Evolutionary conservation across 495 filamentous ascomycete species (phyloP), one percentile per base, ranked within the genome.

Genomic region (Tuber brumale): DNA sequence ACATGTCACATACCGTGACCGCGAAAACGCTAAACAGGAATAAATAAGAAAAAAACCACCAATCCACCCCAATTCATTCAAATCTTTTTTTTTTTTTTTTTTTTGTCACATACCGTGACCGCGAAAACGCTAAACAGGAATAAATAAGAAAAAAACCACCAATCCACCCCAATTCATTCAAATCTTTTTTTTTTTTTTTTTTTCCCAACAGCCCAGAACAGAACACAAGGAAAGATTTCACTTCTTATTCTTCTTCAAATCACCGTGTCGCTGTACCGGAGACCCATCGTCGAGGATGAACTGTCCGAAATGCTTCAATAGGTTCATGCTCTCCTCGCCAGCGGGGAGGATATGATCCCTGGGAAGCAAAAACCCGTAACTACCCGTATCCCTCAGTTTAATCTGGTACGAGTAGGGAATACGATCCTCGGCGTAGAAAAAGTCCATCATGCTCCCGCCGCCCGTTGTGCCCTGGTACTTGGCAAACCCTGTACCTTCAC

Each of bases 401-500:
- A 99, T 92, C 85, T 98, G 95, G 81, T 96, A 99, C 41, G 93
- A 90, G 81, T 92, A 95, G 46, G 86, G 89, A n/a, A 95, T 92
- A 69, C 88, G 85, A 44, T 97, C 84, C 79, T 95, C 91, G 75
- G 95, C 93, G 83, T 97, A 97, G 84, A 99, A 97, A 90, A 93
- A 99, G 84, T 98, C 95, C 69, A 99, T 89, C 12, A 93, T 93
- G 57, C 93, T 94, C 21, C 95, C 95, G 21, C 95, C 94, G 70
- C 89, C 88, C 3, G 88, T 85, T 16, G 75, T 74, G 21, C 81
- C 76, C 71, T 81, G 74, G 27, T 70, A 77, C 6, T 76, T 76
- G 27, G 75, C 70, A 9, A 81, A 83, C 16, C 82, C 88, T 70
- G 92, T 92, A 3, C 94, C 94, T 83, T 97, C 93, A 75, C 95